phyloP scores from a whole-genome alignment of 495 filamentous ascomycete species.

The Pseudotulostoma volvatum region DNA sequence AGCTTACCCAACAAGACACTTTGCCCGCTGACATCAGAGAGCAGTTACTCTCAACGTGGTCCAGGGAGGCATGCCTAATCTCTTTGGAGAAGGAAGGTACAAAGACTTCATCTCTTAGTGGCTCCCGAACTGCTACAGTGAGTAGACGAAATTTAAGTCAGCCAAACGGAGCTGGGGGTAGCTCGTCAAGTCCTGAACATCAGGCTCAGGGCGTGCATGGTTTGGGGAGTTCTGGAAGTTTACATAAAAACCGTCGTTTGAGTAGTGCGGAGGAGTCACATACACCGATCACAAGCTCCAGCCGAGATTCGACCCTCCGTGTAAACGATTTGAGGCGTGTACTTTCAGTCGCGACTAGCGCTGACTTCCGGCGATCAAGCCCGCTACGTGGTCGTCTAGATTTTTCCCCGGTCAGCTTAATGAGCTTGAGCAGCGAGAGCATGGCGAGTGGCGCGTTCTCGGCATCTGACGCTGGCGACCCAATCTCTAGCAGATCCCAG shows the following conservation, averaged over 20 bases:
- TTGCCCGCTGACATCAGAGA: constrained; percentile 44
- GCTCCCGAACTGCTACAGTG: constrained; percentile 48
- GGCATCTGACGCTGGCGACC: constrained; percentile 21
- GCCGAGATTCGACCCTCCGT: constrained; percentile 51
- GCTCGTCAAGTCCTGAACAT: constrained; percentile 1
- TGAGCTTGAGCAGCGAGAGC: constrained; percentile 31
- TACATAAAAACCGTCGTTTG: constrained; percentile 18
- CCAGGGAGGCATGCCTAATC: constrained; percentile 49
- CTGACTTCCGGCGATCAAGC: constrained; percentile 19
- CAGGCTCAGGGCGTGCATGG: neutral
- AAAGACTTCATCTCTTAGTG: constrained; percentile 53
- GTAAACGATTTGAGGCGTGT: constrained; percentile 78
- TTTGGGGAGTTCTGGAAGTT: constrained; percentile 6
- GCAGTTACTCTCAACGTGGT: constrained; percentile 63
- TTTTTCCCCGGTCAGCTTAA: constrained; percentile 19
- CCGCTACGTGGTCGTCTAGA: constrained; percentile 24
- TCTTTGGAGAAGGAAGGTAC: constrained; percentile 48
- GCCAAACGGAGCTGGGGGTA: constrained; percentile 32
- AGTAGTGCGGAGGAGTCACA: constrained; percentile 33
- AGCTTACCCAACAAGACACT: constrained; percentile 2
- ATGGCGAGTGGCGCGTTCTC: constrained; percentile 28
- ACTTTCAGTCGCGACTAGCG: constrained; percentile 35
- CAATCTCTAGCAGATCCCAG: constrained; percentile 13
- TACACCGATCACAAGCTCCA: constrained; percentile 37
- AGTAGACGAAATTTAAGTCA: constrained; percentile 39